Evolutionary conservation across 768 basidiomycete species (phyloP), one percentile per base, ranked within the genome.

Genomic region (Thelephora aurantiotincta): DNA sequence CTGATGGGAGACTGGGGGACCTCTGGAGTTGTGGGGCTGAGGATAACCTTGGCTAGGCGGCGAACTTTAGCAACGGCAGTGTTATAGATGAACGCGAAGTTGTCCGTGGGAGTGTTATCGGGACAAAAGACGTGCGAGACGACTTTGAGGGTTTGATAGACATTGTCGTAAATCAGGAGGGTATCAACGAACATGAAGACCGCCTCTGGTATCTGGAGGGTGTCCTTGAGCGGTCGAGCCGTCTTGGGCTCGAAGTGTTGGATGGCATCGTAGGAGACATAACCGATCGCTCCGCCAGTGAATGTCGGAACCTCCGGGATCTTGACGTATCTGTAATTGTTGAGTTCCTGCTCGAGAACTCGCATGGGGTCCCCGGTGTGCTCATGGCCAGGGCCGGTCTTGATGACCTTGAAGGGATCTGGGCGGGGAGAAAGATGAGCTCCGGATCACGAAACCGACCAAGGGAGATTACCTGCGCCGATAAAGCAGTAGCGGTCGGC

Each of bases 121-220:
- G 90, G 88, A 52, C 80, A 76, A 67, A 92, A 90, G 52, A 98
- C 86, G 60, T 99, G 96, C 14, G 94, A 94, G 55, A 98, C 91
- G 52, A 97, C 77, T 63, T 96, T 97, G 65, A 98, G 67, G 34
- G 74, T 88, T 64, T 97, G 94, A 70, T 77, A 96, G 50, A 98
- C 80, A 64, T 98, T 96, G 61, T 99, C 96, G 64, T 91, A 98
- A 58, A 98, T 78, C 62, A 99, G 76, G 53, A 99, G 75, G 12
- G 93, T 92, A 63, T 97, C 93, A 54, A 86, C 81, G 44, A 98
- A 76, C 90, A 99, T 96, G 72, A 98, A 97, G 52, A 89, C 73
- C 11, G 93, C 82, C 61, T 99, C 96, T 2, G 96, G 96, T 49
- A 98, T 85, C n/a, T 73, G 71, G 41, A 96, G 69, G 7, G 79